Conservation (phyloP, 2,329 filamentous ascomycete species). For the Aspergillus sp. region DNA sequence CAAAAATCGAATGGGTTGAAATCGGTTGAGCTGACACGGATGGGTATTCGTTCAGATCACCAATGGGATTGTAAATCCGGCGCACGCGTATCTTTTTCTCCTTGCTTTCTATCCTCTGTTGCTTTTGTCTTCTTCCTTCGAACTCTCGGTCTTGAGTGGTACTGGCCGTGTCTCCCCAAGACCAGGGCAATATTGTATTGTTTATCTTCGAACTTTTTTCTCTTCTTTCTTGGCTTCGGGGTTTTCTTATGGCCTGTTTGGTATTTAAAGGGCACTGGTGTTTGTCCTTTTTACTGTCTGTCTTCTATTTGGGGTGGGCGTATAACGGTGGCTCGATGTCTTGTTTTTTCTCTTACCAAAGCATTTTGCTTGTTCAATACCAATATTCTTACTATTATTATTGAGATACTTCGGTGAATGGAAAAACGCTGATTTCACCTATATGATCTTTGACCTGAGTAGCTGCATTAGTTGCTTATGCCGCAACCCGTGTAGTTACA, state of each 20-base stretch:
- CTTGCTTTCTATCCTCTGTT: constrained; percentile 11
- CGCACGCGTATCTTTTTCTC: constrained; percentile 18
- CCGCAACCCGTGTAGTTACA: background rate
- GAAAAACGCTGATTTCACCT: too few species aligned
- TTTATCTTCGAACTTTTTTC: constrained; percentile 4
- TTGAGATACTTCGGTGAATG: background rate
- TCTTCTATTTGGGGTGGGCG: constrained; percentile 10
- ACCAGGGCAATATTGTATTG: constrained; percentile 5
- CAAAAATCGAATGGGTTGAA: constrained; percentile 28
- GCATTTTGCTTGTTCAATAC: background rate
- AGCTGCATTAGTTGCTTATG: background rate
- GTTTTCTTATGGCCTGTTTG: constrained; percentile 11
- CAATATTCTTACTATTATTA: background rate
- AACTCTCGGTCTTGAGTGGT: constrained; percentile 2
- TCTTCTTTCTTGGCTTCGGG: constrained; percentile 3
- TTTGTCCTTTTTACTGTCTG: constrained; percentile 3
- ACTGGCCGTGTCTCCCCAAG: background rate
- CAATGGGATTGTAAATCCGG: constrained; percentile 23
- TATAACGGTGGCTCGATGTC: constrained; percentile 11
- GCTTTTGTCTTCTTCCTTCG: constrained; percentile 3
- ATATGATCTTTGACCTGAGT: too few species aligned
- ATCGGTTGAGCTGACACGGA: constrained; percentile 20
- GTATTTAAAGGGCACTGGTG: constrained; percentile 11
- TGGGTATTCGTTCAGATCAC: constrained; percentile 19
- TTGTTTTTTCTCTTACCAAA: background rate